A percentile compares a stretch with the other conserved stretches of the same genome.
Conservation (phyloP, 495 filamentous ascomycete genomes). For the Evansstolkia leycettana region DNA sequence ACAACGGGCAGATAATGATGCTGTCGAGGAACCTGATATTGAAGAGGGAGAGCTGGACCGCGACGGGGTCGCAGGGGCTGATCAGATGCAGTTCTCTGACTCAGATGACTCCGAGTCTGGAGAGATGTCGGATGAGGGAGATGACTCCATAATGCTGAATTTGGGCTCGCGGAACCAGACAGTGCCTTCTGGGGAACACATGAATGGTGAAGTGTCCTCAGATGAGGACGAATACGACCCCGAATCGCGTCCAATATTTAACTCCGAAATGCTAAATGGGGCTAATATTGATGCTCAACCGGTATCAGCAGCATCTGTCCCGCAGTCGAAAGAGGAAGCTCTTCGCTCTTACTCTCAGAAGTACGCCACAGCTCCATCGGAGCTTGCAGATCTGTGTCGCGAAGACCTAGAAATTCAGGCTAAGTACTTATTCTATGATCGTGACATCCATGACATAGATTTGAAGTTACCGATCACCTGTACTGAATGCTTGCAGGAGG, state of each 20-base stretch:
- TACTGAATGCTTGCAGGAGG: slow-evolving; percentile 30
- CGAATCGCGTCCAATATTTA: slow-evolving; percentile 7
- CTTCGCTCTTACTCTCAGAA: slow-evolving; percentile 20
- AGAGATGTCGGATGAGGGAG: slow-evolving; percentile 15
- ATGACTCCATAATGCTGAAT: slow-evolving; percentile 33
- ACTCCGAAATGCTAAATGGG: not conserved
- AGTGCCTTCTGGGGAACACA: too few relatives aligned
- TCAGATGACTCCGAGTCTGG: slow-evolving; percentile 25
- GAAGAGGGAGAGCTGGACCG: slow-evolving; percentile 15
- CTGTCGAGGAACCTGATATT: slow-evolving; percentile 9
- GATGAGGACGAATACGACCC: slow-evolving; percentile 16
- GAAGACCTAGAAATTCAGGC: slow-evolving; percentile 31
- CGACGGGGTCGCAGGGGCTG: slow-evolving; percentile 3
- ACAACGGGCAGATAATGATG: slow-evolving; percentile 1
- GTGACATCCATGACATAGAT: slow-evolving; percentile 49
- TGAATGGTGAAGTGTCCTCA: slow-evolving; percentile 3
- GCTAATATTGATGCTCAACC: not conserved
- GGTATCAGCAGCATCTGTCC: too few relatives aligned
- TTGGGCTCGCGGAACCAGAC: slow-evolving; percentile 11
- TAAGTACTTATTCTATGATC: slow-evolving; percentile 38
- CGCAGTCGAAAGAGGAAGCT: slow-evolving; percentile 25
- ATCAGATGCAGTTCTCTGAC: slow-evolving; percentile 12
- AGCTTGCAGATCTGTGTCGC: slow-evolving; percentile 29
- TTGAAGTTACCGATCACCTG: slow-evolving; percentile 50
- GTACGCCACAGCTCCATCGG: slow-evolving; percentile 23